phyloP scores from a whole-genome alignment of 1,139 yeast genomes.

The Blastobotrys malaysiensis region DNA sequence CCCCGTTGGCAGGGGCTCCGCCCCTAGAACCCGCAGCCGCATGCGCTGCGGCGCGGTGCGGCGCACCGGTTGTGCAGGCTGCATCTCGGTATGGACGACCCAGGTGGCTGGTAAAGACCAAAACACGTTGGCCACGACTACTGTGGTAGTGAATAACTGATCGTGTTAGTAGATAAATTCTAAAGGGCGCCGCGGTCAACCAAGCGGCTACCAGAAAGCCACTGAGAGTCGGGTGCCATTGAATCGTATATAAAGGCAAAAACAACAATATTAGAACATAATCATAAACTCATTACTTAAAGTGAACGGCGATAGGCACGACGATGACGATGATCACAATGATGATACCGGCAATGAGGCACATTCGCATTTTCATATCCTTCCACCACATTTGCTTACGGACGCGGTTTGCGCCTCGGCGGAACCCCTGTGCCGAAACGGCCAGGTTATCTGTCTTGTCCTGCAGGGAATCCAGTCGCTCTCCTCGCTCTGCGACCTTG shows the following conservation, averaged over 20 bases:
- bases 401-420: constrained; percentile 94
- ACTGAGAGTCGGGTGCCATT: no score
- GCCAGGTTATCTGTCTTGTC: constrained; percentile 93
- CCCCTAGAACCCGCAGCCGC: not conserved
- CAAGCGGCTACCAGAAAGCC: no score
- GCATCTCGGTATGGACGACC: not conserved
- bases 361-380: constrained; percentile 93
- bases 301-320: constrained; percentile 84
- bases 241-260: not conserved
- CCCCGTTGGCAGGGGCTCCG: no score
- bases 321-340: constrained; percentile 87
- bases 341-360: constrained; percentile 76
- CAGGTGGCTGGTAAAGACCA: not conserved
- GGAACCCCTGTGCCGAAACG: constrained; percentile 90
- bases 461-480: constrained; percentile 85
- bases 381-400: constrained; percentile 99
- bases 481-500: constrained; percentile 93
- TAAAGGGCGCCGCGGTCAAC: no score
- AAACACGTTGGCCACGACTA: not conserved
- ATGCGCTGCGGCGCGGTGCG: not conserved
- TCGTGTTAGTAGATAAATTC: no score
- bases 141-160: no score
- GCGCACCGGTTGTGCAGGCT: no score
- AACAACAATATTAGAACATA: not conserved
- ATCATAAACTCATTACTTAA: constrained; percentile 29